Evolutionary conservation across 495 filamentous ascomycete genomes (phyloP).

Genomic region (Cercophora scortea): DNA sequence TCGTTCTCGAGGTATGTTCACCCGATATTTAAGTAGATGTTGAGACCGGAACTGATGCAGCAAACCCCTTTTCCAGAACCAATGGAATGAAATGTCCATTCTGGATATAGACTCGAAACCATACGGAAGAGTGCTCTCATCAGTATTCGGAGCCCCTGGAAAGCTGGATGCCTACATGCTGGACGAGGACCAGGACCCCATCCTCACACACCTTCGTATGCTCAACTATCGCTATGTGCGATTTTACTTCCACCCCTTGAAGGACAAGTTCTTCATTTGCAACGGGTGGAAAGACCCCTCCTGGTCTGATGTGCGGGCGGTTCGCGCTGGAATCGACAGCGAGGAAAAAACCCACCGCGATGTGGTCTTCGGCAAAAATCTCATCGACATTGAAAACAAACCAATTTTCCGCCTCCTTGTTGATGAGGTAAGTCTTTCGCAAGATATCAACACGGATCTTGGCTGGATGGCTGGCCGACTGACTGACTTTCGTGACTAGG

Average conservation of each 20-base stretch:
- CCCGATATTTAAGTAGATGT: background rate
- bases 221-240: slow-evolving; percentile 91
- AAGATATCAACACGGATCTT: background rate
- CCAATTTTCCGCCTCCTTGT: slow-evolving; percentile 71
- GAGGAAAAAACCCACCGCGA: slow-evolving; percentile 82
- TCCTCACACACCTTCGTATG: slow-evolving; percentile 59
- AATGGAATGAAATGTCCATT: slow-evolving; percentile 86
- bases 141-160: slow-evolving; percentile 66
- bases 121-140: slow-evolving; percentile 78
- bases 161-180: slow-evolving; percentile 48
- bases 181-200: slow-evolving; percentile 82
- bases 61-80: slow-evolving; percentile 44
- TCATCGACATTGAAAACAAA: slow-evolving; percentile 88
- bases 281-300: slow-evolving; percentile 88
- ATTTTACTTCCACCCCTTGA: slow-evolving; percentile 81
- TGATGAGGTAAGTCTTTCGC: slow-evolving; percentile 58
- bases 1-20: slow-evolving; percentile 62
- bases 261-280: slow-evolving; percentile 77
- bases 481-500: slow-evolving; percentile 35
- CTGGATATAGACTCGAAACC: slow-evolving; percentile 54
- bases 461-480: slow-evolving; percentile 1
- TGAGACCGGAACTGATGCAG: background rate
- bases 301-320: slow-evolving; percentile 70
- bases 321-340: slow-evolving; percentile 79
- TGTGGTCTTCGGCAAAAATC: slow-evolving; percentile 78